phyloP scores from a whole-genome alignment of 352 stramenopile species.

The Phytopythium mirpurense region DNA sequence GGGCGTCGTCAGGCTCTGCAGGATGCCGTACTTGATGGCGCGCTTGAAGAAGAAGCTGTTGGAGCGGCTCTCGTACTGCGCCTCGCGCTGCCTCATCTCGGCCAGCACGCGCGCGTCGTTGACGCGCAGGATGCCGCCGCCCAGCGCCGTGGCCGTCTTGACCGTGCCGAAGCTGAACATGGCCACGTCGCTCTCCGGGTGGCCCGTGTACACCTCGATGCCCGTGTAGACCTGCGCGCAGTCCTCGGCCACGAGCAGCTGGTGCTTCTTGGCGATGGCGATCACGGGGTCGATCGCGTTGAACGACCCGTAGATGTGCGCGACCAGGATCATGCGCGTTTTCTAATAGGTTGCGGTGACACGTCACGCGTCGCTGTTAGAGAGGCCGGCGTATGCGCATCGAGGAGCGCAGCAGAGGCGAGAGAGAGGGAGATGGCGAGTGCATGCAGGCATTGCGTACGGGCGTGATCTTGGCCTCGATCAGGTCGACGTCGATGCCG shows the following conservation, averaged over 20 bases:
- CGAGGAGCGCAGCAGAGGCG: too few relatives aligned
- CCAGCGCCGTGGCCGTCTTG: conserved; percentile 81
- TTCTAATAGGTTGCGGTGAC: too few relatives aligned
- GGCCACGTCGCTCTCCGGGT: conserved; percentile 55
- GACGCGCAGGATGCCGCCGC: conserved; percentile 61
- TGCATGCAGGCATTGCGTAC: too few relatives aligned
- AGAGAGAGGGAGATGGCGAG: too few relatives aligned
- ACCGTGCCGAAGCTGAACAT: conserved; percentile 89
- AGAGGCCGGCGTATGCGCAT: too few relatives aligned
- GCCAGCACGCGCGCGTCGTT: conserved; percentile 43
- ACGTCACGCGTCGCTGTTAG: too few relatives aligned
- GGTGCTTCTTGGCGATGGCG: conserved; percentile 41
- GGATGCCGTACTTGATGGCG: conserved; percentile 65
- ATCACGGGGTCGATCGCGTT: conserved; percentile 47
- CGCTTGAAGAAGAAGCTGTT: conserved; percentile 71
- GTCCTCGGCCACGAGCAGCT: conserved; percentile 72
- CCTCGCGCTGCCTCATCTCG: conserved; percentile 67
- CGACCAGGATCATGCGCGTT: conserved; percentile 61
- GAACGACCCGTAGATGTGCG: conserved; percentile 77
- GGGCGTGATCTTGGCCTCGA: conserved; percentile 39
- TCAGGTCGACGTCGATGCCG: conserved; percentile 36
- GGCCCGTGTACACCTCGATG: conserved; percentile 49
- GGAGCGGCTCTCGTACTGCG: conserved; percentile 36
- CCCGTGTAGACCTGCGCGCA: conserved; percentile 74
- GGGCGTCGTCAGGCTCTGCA: conserved; percentile 64